These are phyloP conservation scores for Wickerhamia fluorescens DNA, from an alignment of 805 yeast genomes.

Conservation along the genomic window DNA sequence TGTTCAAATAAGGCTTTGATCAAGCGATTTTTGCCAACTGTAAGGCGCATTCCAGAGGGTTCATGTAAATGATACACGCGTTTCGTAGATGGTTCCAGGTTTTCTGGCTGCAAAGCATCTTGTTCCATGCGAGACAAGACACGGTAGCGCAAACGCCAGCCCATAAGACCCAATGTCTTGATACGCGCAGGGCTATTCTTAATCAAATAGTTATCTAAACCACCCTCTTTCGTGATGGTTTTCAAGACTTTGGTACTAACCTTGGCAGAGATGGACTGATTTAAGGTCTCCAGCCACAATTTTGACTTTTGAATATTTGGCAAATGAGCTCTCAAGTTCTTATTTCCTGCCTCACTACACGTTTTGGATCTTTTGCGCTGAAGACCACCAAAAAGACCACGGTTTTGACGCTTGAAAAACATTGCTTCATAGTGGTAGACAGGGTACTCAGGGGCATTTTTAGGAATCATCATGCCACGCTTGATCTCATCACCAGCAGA, in stretches of 20 bases:
- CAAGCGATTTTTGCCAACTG: slow-evolving; percentile 60
- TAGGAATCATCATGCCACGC: slow-evolving; percentile 18
- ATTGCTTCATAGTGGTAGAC: slow-evolving; percentile 60
- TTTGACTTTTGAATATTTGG: slow-evolving; percentile 75
- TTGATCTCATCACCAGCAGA: slow-evolving; percentile 31
- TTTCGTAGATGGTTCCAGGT: slow-evolving; percentile 17
- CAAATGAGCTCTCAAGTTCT: slow-evolving; percentile 64
- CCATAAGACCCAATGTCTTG: slow-evolving; percentile 86
- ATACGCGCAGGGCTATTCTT: slow-evolving; percentile 86
- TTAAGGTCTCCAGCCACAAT: slow-evolving; percentile 79
- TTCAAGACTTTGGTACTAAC: slow-evolving; percentile 76
- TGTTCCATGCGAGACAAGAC: slow-evolving; percentile 45
- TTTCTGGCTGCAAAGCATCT: slow-evolving; percentile 31
- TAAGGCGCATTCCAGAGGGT: slow-evolving; percentile 40
- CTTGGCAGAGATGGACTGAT: slow-evolving; percentile 47
- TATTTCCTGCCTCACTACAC: slow-evolving; percentile 71
- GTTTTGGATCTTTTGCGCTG: slow-evolving; percentile 71
- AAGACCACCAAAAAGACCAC: slow-evolving; percentile 88
- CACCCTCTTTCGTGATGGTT: slow-evolving; percentile 91
- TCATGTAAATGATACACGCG: slow-evolving; percentile 47
- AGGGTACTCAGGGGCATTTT: slow-evolving; percentile 17
- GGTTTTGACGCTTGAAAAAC: slow-evolving; percentile 75
- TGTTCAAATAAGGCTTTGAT: slow-evolving; percentile 47
- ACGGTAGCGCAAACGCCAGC: slow-evolving; percentile 83
- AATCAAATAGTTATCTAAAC: slow-evolving; percentile 78